Percentiles rank a stretch among this genome's conserved stretches.
Evolutionary conservation across 2,329 filamentous ascomycete species (phyloP).

Genomic region (Trichophyton equinum): DNA sequence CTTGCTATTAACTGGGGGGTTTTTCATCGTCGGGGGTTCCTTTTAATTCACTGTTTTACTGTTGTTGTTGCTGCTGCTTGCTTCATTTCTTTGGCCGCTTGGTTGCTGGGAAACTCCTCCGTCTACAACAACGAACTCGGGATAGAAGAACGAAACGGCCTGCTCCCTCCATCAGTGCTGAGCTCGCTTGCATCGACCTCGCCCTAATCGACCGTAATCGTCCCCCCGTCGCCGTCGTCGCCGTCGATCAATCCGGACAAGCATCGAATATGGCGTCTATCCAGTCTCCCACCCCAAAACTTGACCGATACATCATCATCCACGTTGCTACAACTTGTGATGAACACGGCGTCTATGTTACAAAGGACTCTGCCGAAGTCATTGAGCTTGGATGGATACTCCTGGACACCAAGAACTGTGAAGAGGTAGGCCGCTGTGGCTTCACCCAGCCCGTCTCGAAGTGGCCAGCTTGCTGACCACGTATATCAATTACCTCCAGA

Average conservation of each 20-base stretch:
- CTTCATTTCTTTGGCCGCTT: too few species aligned
- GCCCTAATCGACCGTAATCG: too few species aligned
- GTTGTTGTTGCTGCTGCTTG: neutral
- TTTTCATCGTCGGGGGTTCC: neutral
- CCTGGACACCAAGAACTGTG: slow-evolving; percentile 77
- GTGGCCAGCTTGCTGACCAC: slow-evolving; percentile 8
- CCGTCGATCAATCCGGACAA: too few species aligned
- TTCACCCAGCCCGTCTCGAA: slow-evolving; percentile 6
- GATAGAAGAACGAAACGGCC: too few species aligned
- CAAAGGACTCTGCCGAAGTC: slow-evolving; percentile 96
- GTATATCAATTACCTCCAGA: slow-evolving; percentile 38
- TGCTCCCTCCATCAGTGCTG: too few species aligned
- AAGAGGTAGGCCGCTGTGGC: slow-evolving; percentile 56
- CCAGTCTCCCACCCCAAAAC: slow-evolving; percentile 49
- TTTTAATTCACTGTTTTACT: neutral
- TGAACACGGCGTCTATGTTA: slow-evolving; percentile 98
- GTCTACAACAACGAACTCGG: too few species aligned
- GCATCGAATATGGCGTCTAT: slow-evolving; percentile 28
- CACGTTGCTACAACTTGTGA: slow-evolving; percentile 98
- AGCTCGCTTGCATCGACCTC: too few species aligned
- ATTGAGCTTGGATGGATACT: slow-evolving; percentile 99
- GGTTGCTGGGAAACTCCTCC: too few species aligned
- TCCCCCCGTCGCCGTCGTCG: too few species aligned
- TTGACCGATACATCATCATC: slow-evolving; percentile 96
- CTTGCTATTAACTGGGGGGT: slow-evolving; percentile 6